Evolutionary conservation across 345 rosid genomes (phyloP).

Genomic region (Angophora floribunda): DNA sequence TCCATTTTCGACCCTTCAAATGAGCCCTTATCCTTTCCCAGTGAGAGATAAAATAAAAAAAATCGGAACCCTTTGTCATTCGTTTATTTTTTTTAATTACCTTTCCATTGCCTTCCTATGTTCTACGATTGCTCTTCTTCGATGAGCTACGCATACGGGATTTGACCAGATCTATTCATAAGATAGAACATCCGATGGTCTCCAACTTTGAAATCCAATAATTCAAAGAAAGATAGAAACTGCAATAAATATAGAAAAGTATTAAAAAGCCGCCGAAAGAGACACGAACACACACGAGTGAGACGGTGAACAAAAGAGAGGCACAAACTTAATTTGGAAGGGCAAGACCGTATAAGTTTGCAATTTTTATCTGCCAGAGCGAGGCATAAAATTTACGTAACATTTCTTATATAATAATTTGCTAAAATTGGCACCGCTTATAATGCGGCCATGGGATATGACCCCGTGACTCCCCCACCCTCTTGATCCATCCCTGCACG

Average conservation of each 20-base stretch:
- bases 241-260: not conserved
- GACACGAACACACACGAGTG: not conserved
- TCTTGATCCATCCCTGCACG: not conserved
- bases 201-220: not conserved
- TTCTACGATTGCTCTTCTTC: not conserved
- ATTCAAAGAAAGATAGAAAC: too few species aligned
- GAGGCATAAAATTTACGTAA: not conserved
- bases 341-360: not conserved
- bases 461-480: not conserved
- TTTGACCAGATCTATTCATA: not conserved
- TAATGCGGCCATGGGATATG: not conserved
- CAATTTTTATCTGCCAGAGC: not conserved
- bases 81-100: not conserved
- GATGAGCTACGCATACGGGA: not conserved
- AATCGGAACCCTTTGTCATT: not conserved
- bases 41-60: not conserved
- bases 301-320: not conserved
- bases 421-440: not conserved
- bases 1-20: not conserved
- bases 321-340: not conserved
- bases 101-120: not conserved
- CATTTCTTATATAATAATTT: not conserved
- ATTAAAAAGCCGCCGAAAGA: too few species aligned
- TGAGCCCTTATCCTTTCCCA: not conserved
- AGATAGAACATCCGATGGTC: not conserved